Conservation (phyloP, 371 early-diverging fungal species). For the Synchytrium microbalum region DNA sequence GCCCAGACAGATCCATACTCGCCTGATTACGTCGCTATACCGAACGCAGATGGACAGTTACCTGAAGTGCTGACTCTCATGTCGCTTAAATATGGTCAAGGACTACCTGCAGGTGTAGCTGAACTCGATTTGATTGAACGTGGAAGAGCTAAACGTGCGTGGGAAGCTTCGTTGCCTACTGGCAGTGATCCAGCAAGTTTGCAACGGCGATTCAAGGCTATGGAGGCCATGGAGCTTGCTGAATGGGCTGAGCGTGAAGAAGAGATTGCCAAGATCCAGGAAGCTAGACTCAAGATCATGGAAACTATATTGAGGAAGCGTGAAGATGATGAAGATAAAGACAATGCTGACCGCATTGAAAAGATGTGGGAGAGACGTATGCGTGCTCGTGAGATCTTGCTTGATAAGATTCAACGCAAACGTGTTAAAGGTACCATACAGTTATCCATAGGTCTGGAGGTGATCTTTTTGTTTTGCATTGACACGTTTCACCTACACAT, state of each 20-base stretch:
- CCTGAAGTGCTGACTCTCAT: conserved; percentile 48
- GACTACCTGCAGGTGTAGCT: conserved; percentile 41
- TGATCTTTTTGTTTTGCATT: conserved; percentile 7
- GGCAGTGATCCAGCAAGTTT: conserved; percentile 38
- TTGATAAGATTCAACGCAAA: conserved; percentile 35
- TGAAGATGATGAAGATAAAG: conserved; percentile 34
- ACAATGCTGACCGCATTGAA: conserved; percentile 35
- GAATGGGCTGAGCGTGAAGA: conserved; percentile 49
- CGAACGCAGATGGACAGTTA: conserved; percentile 12
- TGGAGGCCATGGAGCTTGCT: conserved; percentile 50
- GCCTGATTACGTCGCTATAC: conserved; percentile 37
- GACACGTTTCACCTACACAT: neutral
- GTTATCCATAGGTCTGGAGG: neutral
- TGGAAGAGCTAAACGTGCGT: conserved; percentile 43
- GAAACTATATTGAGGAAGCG: conserved; percentile 35
- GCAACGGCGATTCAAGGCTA: conserved; percentile 41
- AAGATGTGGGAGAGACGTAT: conserved; percentile 44
- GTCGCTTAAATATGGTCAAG: conserved; percentile 35
- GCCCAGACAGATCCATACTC: conserved; percentile 55
- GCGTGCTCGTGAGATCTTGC: conserved; percentile 35
- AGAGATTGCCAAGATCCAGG: conserved; percentile 42
- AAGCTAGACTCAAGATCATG: conserved; percentile 36
- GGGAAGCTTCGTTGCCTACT: conserved; percentile 42
- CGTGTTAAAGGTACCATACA: conserved; percentile 30
- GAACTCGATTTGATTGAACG: conserved; percentile 53